Evolutionary conservation across 2,329 filamentous ascomycete species (phyloP).

Genomic region (Cercospora janseana): DNA sequence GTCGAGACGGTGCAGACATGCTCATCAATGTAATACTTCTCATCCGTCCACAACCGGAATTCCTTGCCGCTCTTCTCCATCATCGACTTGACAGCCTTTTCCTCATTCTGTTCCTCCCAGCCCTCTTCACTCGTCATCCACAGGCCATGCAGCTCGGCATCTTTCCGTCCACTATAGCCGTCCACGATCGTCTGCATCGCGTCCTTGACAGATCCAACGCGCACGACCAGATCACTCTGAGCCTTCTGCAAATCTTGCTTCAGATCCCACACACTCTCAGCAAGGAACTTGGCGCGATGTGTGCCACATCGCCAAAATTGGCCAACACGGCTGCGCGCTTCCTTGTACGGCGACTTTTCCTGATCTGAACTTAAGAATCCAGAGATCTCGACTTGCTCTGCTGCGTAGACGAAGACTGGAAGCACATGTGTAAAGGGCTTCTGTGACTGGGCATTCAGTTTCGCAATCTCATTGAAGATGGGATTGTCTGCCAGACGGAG

Average conservation of each 20-base stretch:
- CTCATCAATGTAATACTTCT: slow-evolving; percentile 80
- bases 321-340: slow-evolving; percentile 64
- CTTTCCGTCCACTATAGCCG: slow-evolving; percentile 39
- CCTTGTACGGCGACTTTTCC: slow-evolving; percentile 62
- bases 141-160: slow-evolving; percentile 57
- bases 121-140: slow-evolving; percentile 75
- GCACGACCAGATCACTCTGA: slow-evolving; percentile 61
- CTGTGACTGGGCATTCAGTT: slow-evolving; percentile 49
- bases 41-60: slow-evolving; percentile 67
- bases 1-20: slow-evolving; percentile 47
- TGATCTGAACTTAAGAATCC: slow-evolving; percentile 62
- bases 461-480: slow-evolving; percentile 59
- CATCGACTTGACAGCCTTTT: slow-evolving; percentile 54
- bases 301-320: slow-evolving; percentile 72
- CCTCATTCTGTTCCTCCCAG: slow-evolving; percentile 66
- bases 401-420: slow-evolving; percentile 67
- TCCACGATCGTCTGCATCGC: slow-evolving; percentile 60
- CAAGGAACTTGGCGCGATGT: slow-evolving; percentile 68
- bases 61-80: slow-evolving; percentile 56
- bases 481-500: slow-evolving; percentile 73
- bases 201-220: slow-evolving; percentile 61
- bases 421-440: slow-evolving; percentile 62
- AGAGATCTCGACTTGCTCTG: slow-evolving; percentile 70
- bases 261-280: slow-evolving; percentile 70
- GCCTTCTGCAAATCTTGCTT: slow-evolving; percentile 60